Conservation (phyloP, 768 basidiomycete species). For the Agrocybe pediades region DNA sequence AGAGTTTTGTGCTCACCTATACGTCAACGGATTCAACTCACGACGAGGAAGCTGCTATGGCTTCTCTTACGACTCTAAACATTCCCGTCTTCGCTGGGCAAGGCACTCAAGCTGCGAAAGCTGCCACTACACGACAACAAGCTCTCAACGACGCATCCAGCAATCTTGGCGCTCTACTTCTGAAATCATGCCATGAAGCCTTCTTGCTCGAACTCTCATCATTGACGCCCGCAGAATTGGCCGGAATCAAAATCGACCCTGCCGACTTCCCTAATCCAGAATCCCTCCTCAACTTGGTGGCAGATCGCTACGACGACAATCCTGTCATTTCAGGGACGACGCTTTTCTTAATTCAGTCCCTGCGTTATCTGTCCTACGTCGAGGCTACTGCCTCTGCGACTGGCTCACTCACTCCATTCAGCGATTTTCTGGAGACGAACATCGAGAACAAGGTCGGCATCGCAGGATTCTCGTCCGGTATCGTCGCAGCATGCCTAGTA, state of each 20-base stretch:
- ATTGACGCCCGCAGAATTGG: not conserved
- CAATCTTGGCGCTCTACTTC: not conserved
- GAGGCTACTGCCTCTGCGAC: conserved; percentile 17
- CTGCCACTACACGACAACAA: not conserved
- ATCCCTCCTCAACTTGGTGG: not conserved
- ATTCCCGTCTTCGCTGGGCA: not conserved
- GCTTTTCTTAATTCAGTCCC: conserved; percentile 53
- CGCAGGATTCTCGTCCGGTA: conserved; percentile 59
- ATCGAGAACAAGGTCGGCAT: conserved; percentile 35
- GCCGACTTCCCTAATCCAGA: not conserved
- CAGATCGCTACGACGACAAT: conserved; percentile 39
- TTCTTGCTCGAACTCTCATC: not conserved
- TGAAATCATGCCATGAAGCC: not conserved
- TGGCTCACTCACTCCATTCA: conserved; percentile 20
- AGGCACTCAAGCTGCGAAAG: not conserved
- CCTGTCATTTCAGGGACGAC: conserved; percentile 49
- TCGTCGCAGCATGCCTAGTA: conserved; percentile 54
- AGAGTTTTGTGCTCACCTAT: not conserved
- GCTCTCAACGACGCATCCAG: not conserved
- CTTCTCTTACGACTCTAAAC: not conserved
- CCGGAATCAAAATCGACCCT: not conserved
- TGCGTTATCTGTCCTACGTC: conserved; percentile 52
- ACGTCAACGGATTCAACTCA: not conserved
- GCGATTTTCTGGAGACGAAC: conserved; percentile 34
- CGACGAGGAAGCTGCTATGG: not conserved